Conservation (phyloP, 345 rosid genomes). For the Boechera divaricarpa region DNA sequence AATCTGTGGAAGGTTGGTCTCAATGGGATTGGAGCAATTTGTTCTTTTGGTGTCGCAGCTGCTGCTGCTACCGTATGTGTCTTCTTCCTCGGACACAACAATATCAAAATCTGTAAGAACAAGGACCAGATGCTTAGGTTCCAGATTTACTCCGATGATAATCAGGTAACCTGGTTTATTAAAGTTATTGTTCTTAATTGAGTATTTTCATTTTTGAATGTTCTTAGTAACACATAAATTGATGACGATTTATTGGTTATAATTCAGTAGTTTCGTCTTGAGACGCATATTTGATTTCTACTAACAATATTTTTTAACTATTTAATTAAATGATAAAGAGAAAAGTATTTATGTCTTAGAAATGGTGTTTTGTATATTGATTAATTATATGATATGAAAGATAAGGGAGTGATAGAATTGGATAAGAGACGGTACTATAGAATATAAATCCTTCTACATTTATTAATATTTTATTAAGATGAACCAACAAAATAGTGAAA, state of each 20-base stretch:
- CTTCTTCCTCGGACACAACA: slow-evolving; percentile 66
- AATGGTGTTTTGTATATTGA: background rate
- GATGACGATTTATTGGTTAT: background rate
- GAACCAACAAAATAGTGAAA: slow-evolving; percentile 11
- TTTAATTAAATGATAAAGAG: background rate
- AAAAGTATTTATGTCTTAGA: background rate
- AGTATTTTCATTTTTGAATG: background rate
- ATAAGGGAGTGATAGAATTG: slow-evolving; percentile 18
- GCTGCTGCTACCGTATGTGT: slow-evolving; percentile 86
- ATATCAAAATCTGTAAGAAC: slow-evolving; percentile 47
- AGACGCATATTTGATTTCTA: background rate
- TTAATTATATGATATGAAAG: slow-evolving; percentile 3
- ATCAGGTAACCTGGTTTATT: slow-evolving; percentile 54
- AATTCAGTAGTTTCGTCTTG: background rate
- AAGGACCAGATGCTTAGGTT: slow-evolving; percentile 60
- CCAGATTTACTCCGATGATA: slow-evolving; percentile 74
- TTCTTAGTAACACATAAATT: background rate
- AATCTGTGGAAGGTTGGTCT: slow-evolving; percentile 84
- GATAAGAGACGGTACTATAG: slow-evolving; percentile 1
- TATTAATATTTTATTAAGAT: background rate
- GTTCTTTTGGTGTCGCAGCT: slow-evolving; percentile 94
- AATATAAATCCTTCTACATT: background rate
- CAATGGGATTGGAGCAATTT: slow-evolving; percentile 85
- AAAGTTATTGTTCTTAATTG: background rate
- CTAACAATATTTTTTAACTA: background rate